These are phyloP conservation scores for Exophiala calicioides DNA, from an alignment of 2,329 filamentous ascomycete genomes.

Conservation along the genomic window DNA sequence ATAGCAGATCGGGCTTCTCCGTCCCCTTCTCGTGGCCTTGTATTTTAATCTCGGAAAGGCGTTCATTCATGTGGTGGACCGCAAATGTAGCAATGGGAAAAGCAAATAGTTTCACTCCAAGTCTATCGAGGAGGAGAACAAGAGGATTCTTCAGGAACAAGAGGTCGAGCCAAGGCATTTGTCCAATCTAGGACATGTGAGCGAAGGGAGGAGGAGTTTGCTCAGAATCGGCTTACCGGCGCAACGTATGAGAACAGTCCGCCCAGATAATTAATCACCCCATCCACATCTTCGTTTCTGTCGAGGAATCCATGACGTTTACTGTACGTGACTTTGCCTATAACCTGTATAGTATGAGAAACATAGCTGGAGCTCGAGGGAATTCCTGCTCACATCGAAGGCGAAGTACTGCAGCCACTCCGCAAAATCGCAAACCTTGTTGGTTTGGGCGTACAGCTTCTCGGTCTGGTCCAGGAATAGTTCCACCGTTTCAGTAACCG, in stretches of 20 bases:
- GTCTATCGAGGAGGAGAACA: conserved; percentile 63
- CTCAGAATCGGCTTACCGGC: conserved; percentile 63
- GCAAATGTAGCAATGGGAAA: conserved; percentile 75
- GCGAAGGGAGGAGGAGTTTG: too few species aligned
- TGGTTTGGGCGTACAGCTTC: conserved; percentile 49
- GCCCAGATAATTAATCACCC: conserved; percentile 41
- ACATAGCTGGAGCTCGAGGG: background rate
- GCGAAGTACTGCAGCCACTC: conserved; percentile 45
- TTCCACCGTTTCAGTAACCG: conserved; percentile 73
- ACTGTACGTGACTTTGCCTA: conserved; percentile 42
- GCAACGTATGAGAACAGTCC: conserved; percentile 64
- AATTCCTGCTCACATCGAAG: conserved; percentile 33
- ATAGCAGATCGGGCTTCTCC: conserved; percentile 27
- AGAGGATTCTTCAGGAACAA: conserved; percentile 31
- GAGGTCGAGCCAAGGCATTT: conserved; percentile 31
- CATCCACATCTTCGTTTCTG: conserved; percentile 37
- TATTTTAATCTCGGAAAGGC: conserved; percentile 54
- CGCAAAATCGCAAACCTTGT: conserved; percentile 38
- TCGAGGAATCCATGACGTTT: conserved; percentile 40
- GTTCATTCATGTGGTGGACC: conserved; percentile 65
- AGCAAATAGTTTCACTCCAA: conserved; percentile 66
- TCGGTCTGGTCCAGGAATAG: conserved; percentile 68
- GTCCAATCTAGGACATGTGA: conserved; percentile 22
- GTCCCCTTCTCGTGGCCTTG: conserved; percentile 23
- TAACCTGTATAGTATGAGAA: conserved; percentile 20